These are phyloP conservation scores for Solanum chaucha DNA, from an alignment of 257 asterid species.

Conservation along the genomic window DNA sequence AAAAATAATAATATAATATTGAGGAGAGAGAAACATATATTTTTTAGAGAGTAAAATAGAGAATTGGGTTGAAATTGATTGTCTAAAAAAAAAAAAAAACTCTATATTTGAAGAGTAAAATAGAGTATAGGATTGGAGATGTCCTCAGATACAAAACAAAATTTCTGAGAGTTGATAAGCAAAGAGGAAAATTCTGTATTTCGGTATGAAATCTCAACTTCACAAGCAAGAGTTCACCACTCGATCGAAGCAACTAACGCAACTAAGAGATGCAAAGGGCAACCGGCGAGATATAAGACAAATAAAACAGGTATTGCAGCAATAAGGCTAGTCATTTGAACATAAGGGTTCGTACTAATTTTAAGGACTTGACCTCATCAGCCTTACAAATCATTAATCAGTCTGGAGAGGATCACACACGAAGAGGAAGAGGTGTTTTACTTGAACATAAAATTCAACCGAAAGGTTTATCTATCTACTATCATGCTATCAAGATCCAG, in stretches of 20 bases:
- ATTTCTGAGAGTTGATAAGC: too few relatives aligned
- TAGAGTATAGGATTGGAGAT: too few relatives aligned
- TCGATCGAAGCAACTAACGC: not conserved
- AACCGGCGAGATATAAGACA: not conserved
- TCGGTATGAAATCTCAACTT: too few relatives aligned
- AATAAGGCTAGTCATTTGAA: not conserved
- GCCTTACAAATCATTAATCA: not conserved
- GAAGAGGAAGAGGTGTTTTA: not conserved
- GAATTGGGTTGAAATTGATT: too few relatives aligned
- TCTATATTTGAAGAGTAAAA: too few relatives aligned
- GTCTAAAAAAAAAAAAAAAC: too few relatives aligned
- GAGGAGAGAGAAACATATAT: too few relatives aligned
- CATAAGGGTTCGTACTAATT: not conserved
- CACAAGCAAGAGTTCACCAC: not conserved
- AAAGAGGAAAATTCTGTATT: too few relatives aligned
- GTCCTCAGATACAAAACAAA: too few relatives aligned
- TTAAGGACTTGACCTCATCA: not conserved
- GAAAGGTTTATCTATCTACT: not conserved
- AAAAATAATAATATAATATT: too few relatives aligned
- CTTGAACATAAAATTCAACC: not conserved
- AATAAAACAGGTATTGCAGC: not conserved
- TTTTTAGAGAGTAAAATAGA: too few relatives aligned
- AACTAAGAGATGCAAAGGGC: not conserved
- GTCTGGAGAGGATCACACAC: not conserved
- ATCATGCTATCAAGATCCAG: not conserved